Evolutionary conservation across 371 early-diverging fungal genomes (phyloP), one percentile per base, ranked within the genome.

Genomic region (Mucor saturninus): DNA sequence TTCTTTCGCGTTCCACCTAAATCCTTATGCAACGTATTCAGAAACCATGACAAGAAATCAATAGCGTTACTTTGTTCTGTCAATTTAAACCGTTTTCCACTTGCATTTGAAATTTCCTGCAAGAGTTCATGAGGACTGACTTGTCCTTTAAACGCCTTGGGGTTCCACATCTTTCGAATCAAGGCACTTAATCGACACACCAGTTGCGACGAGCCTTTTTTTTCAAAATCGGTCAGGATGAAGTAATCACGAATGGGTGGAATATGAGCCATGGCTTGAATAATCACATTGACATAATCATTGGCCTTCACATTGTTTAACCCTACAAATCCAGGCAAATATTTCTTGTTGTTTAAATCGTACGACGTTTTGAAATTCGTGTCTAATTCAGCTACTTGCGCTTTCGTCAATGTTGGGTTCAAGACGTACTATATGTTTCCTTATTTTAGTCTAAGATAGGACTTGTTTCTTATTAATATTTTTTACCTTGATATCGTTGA

Each of bases 101-200:
- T 95, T 2, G 94, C 89, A 59, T 86, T 92, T 5, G 91, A 86
- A 9, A 97, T 89, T 79, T 96, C 97, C 78, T 97, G 97, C 3
- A 97, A 75, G 0, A 98, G 71, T 66, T 99, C 98, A 72, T 99
- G 98, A 5, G 98, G 98, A 72, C 95, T 93, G 48, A 98, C 94
- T 81, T 97, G 98, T 0, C 93, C 93, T 61, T 97, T 97, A 73
- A 97, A 97, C 4, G 95, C 94, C 9, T 84, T 77, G 29, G 95
- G 88, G 69, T 95, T 96, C 97, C 97, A 98, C 69, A 99, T 91
- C 71, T 95, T 96, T 49, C 95, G 86, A 8, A 93, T 75, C 14
- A 98, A 74, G 32, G 89, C 78, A 37, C 94, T 89, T 59, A 97
- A 90, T 57, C 93, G 75, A 59, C 88, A 86, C 0, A 93, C 92